Evolutionary conservation across 2,329 filamentous ascomycete genomes (phyloP).

Genomic region (Penicillium glabrum): DNA sequence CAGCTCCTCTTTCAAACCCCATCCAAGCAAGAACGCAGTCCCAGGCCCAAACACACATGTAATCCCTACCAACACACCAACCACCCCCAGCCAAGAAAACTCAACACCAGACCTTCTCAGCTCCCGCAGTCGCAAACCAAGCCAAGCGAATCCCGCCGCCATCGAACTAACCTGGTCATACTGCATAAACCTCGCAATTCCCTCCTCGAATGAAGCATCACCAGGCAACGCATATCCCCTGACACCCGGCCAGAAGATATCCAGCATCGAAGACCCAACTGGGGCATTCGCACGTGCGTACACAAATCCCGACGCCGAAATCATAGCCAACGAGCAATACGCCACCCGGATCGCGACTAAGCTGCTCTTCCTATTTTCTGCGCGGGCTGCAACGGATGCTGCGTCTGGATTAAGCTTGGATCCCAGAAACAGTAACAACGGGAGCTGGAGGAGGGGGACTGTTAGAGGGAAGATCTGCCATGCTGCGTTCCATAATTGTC

Average conservation of each 20-base stretch:
- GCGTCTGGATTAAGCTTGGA: background rate
- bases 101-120: background rate
- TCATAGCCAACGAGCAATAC: background rate
- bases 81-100: background rate
- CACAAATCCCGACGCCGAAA: background rate
- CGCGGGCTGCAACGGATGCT: background rate
- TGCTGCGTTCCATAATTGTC: background rate
- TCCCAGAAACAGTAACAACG: background rate
- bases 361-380: background rate
- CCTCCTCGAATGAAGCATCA: background rate
- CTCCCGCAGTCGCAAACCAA: background rate
- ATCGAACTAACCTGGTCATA: background rate
- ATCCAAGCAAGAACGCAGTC: background rate
- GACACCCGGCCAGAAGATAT: background rate
- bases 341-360: background rate
- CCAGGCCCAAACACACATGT: background rate
- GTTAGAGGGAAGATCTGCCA: slow-evolving; percentile 1
- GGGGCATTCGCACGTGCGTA: background rate
- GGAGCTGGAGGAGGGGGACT: background rate
- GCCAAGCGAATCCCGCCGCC: background rate
- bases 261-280: background rate
- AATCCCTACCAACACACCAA: background rate
- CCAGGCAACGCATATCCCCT: background rate
- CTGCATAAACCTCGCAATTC: background rate
- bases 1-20: slow-evolving; percentile 3